Percentiles rank a stretch among this genome's conserved stretches.
These are phyloP conservation scores for Darksidea phi DNA, from an alignment of 495 filamentous ascomycete genomes.

Conservation along the genomic window DNA sequence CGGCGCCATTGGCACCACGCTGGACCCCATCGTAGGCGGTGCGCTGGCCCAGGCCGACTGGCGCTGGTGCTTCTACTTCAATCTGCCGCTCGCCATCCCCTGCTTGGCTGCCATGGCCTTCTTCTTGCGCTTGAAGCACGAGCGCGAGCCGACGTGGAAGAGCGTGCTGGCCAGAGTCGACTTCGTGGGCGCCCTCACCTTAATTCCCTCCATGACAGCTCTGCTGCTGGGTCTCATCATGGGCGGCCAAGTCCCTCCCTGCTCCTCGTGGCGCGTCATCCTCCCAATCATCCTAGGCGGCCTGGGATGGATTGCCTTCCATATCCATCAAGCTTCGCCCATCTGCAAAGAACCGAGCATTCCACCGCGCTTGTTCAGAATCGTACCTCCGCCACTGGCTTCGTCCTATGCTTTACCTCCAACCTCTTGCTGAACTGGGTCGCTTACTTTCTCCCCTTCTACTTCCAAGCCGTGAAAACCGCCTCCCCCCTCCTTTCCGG, in stretches of 20 bases:
- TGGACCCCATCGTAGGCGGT: slow-evolving; percentile 46
- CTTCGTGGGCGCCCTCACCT: slow-evolving; percentile 19
- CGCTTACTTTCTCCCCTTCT: slow-evolving; percentile 63
- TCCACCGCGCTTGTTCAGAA: slow-evolving; percentile 46
- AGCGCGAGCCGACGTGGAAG: slow-evolving; percentile 15
- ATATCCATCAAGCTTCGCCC: slow-evolving; percentile 6
- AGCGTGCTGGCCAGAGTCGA: slow-evolving; percentile 21
- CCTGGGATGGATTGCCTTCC: slow-evolving; percentile 16
- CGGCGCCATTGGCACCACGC: slow-evolving; percentile 37
- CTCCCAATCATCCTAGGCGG: slow-evolving; percentile 20
- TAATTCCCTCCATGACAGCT: slow-evolving; percentile 9
- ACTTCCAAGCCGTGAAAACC: slow-evolving; percentile 59
- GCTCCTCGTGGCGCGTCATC: slow-evolving; percentile 20
- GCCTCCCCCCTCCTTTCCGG: slow-evolving; percentile 55
- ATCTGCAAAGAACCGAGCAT: slow-evolving; percentile 15
- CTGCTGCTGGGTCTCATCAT: slow-evolving; percentile 17
- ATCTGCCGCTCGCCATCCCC: slow-evolving; percentile 19
- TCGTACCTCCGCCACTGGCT: slow-evolving; percentile 47
- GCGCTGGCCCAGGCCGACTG: slow-evolving; percentile 34
- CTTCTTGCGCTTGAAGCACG: slow-evolving; percentile 21
- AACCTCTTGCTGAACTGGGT: slow-evolving; percentile 52
- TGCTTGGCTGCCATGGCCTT: slow-evolving; percentile 12
- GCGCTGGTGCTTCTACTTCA: slow-evolving; percentile 38
- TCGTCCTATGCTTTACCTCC: slow-evolving; percentile 51
- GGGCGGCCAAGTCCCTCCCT: slow-evolving; percentile 17